phyloP scores from a whole-genome alignment of 2,329 filamentous ascomycete species.

The Talaromyces sp. region DNA sequence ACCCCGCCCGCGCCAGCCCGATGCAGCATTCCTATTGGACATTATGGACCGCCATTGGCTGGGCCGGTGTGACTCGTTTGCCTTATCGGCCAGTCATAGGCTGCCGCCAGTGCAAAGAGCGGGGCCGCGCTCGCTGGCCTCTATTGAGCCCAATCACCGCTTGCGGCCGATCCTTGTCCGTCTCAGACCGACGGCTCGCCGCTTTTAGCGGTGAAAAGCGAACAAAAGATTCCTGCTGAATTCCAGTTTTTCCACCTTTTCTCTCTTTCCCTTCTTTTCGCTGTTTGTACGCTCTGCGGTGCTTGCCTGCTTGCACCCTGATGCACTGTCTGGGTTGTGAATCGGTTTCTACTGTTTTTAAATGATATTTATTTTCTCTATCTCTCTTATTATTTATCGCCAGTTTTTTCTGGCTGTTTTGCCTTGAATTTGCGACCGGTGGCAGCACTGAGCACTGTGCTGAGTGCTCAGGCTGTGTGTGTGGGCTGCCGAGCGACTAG shows the following conservation, averaged over 20 bases:
- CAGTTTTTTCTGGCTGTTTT: background rate
- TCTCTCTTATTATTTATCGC: too few relatives aligned
- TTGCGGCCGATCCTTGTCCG: slow-evolving; percentile 22
- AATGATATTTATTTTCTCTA: background rate
- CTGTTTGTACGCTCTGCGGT: background rate
- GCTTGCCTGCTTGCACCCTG: background rate
- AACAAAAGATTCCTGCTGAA: slow-evolving; percentile 26
- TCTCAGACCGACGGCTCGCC: slow-evolving; percentile 23
- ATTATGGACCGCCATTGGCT: background rate
- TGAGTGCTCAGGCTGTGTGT: background rate
- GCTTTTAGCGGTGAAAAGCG: slow-evolving; percentile 29
- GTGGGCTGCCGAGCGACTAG: background rate
- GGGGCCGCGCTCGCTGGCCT: slow-evolving; percentile 17
- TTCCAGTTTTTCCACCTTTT: slow-evolving; percentile 14
- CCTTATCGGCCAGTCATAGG: slow-evolving; percentile 4
- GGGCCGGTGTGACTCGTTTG: background rate
- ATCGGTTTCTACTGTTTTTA: background rate
- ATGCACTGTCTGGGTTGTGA: background rate
- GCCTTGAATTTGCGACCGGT: background rate
- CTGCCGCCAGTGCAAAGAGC: slow-evolving; percentile 9
- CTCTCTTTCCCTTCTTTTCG: slow-evolving; percentile 6
- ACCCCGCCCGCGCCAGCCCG: background rate
- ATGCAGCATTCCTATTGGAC: background rate
- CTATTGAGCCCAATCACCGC: slow-evolving; percentile 21
- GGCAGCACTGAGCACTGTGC: too few relatives aligned